Base-by-base conservation (phyloP, 1,284 basidiomycete genomes). In the Trichosporon inkin region DNA sequence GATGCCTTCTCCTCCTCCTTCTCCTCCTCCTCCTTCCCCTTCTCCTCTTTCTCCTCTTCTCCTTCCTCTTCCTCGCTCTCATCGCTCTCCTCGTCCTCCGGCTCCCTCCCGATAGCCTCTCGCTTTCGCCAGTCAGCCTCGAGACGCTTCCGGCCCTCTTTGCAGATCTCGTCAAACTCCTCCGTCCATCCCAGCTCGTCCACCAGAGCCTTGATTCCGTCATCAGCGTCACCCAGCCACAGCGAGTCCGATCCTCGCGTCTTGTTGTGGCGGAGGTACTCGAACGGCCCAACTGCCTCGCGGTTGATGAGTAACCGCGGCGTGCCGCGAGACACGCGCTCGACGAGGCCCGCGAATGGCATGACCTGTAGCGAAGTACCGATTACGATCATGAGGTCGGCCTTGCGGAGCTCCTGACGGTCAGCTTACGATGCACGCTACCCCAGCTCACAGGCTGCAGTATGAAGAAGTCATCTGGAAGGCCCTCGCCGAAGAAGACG, bases 381-480 rank as follows among this genome's bases (percentile, higher is more conserved):
- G 67, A 98, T 86, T 32, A 97, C 86, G 66, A 98, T 86, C 17
- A 98, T 83, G 10, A 98, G 81, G 75, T 98, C 92, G 2, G 90
- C 90, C n/a, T 52, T 22, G 28, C 53, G 39, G 5, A 64, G 52
- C 36, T 64, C 63, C 63, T 64, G 39, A 8, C 8, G 2, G 44
- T 49, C 10, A 37, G 34, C 38, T 39, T 49, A 35, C 22, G 36
- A 10, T n/a, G 28, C 6, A 22, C 3, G 10, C 6, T 4, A 8
- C 24, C 3, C 1, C 10, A 49, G 44, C 44, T 49, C n/a, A 77
- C 75, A 13, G 58, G 57, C 14, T 76, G 60, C 16, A 57, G 28
- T 24, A 70, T 40, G 63, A 80, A 81, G 64, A 81, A 81, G 19
- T 67, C 61, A 20, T 77, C 68, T 1, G 80, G 80, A 20, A 81